Percentiles rank a stretch among this genome's conserved stretches.
Evolutionary conservation across 2,329 filamentous ascomycete genomes (phyloP).

Genomic region (Madurella fahalii): DNA sequence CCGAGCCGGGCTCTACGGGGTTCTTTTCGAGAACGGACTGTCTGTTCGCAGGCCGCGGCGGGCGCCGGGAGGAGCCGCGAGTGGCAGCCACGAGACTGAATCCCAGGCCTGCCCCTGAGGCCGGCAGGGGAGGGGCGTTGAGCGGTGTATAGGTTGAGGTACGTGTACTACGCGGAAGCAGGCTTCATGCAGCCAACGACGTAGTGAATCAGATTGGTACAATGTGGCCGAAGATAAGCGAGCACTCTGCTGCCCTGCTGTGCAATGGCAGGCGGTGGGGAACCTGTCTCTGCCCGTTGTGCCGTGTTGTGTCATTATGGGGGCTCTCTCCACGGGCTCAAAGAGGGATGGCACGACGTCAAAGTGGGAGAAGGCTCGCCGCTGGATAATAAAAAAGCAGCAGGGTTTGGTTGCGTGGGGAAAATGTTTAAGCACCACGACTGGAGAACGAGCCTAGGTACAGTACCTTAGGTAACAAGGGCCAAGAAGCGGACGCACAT

Average conservation of each 20-base stretch:
- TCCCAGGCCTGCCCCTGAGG: background rate
- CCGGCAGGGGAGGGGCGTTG: conserved; percentile 5
- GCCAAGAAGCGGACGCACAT: too few relatives aligned
- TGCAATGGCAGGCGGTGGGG: background rate
- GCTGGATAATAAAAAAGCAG: too few relatives aligned
- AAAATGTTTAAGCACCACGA: too few relatives aligned
- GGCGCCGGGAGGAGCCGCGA: background rate
- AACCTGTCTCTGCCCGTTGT: too few relatives aligned
- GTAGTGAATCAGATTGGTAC: conserved; percentile 7
- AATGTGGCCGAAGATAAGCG: conserved; percentile 18
- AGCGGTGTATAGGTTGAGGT: conserved; percentile 12
- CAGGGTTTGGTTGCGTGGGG: too few relatives aligned
- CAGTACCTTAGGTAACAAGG: too few relatives aligned
- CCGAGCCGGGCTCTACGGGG: too few relatives aligned
- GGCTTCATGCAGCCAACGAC: conserved; percentile 10
- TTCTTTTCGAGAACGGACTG: background rate
- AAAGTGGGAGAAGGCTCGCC: too few relatives aligned
- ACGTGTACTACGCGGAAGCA: background rate
- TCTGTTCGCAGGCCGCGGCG: background rate
- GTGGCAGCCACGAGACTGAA: background rate
- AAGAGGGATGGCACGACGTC: too few relatives aligned
- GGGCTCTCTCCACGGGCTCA: too few relatives aligned
- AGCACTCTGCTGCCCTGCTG: background rate
- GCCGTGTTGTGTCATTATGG: too few relatives aligned
- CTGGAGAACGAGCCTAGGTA: too few relatives aligned